phyloP scores from a whole-genome alignment of 2,329 filamentous ascomycete species.

The Fusarium albosuccineum region DNA sequence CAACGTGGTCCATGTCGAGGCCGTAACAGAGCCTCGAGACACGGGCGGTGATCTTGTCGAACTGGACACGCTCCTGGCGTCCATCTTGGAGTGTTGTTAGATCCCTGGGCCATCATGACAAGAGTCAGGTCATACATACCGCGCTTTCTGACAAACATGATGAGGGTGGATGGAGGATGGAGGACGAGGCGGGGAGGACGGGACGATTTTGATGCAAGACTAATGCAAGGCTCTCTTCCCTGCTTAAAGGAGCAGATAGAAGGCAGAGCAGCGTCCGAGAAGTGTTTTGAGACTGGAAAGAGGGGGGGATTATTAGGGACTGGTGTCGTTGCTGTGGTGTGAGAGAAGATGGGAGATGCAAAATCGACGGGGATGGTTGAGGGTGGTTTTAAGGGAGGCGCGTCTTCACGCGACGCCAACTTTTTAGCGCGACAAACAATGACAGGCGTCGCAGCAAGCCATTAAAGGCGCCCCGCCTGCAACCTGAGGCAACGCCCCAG shows the following conservation, averaged over 20 bases:
- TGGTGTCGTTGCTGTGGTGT: constrained; percentile 37
- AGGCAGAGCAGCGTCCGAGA: constrained; percentile 40
- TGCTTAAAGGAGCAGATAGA: constrained; percentile 43
- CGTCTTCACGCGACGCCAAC: constrained; percentile 53
- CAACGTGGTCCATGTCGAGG: constrained; percentile 93
- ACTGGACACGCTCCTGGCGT: constrained; percentile 99
- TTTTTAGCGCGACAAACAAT: constrained; percentile 50
- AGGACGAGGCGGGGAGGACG: constrained; percentile 36
- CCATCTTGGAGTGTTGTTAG: constrained; percentile 76
- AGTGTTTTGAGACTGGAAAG: constrained; percentile 30
- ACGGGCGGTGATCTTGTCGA: constrained; percentile 99
- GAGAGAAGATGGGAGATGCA: constrained; percentile 44
- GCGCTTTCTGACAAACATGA: constrained; percentile 74
- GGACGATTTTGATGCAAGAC: constrained; percentile 36
- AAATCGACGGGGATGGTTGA: constrained; percentile 44
- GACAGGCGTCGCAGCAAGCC: constrained; percentile 40
- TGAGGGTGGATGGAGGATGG: constrained; percentile 46
- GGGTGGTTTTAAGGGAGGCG: constrained; percentile 54
- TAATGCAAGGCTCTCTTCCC: constrained; percentile 42
- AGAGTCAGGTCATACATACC: constrained; percentile 58
- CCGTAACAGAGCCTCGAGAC: constrained; percentile 98
- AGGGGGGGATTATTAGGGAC: constrained; percentile 28
- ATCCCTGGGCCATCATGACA: constrained; percentile 1
- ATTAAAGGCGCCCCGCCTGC: constrained; percentile 44
- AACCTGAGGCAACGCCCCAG: constrained; percentile 45